Conservation (phyloP, 371 early-diverging fungal genomes). For the Coemansia sp. region DNA sequence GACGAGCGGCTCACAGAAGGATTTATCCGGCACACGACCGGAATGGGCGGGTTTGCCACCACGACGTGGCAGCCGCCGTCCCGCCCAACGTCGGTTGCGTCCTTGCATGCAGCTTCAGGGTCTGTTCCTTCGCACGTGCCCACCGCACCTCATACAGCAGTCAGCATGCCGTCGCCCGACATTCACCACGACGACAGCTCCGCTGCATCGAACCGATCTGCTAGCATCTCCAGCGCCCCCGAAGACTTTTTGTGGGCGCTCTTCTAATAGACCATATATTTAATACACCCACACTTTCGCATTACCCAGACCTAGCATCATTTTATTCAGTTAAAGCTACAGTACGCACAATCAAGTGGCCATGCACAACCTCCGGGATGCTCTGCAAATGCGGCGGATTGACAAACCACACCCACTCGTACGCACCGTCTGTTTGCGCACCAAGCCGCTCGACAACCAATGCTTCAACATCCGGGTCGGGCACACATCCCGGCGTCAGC, state of each 20-base stretch:
- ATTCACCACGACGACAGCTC: background rate
- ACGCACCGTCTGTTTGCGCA: conserved; percentile 21
- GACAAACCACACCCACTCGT: conserved; percentile 52
- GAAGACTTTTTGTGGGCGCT: conserved; percentile 12
- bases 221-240: conserved; percentile 11
- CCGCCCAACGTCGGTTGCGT: conserved; percentile 12
- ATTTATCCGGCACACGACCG: conserved; percentile 44
- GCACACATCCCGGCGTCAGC: conserved; percentile 40
- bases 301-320: too few relatives aligned
- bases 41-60: conserved; percentile 34
- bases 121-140: background rate
- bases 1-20: conserved; percentile 34
- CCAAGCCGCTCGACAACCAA: conserved; percentile 23
- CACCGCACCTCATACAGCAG: background rate
- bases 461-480: conserved; percentile 12
- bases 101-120: background rate
- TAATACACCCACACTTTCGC: background rate
- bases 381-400: conserved; percentile 53
- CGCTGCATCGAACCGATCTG: background rate
- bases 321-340: background rate
- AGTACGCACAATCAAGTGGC: conserved; percentile 44
- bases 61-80: conserved; percentile 41
- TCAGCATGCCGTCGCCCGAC: conserved; percentile 13
- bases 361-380: conserved; percentile 51
- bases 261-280: conserved; percentile 3